These are phyloP conservation scores for Eucalyptus shirleyi DNA, from an alignment of 345 rosid genomes.

Conservation along the genomic window DNA sequence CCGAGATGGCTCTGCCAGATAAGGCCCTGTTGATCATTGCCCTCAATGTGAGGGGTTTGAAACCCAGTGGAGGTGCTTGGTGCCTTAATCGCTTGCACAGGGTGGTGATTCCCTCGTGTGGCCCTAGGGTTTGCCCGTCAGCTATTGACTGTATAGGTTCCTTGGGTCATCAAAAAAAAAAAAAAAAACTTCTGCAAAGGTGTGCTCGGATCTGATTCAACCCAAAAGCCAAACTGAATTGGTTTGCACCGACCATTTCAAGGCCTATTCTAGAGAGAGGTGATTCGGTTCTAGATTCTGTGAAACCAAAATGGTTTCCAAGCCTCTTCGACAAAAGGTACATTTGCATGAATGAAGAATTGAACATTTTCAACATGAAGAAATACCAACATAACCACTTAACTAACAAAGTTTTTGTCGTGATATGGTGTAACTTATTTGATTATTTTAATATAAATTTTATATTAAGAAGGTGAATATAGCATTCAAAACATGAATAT, in stretches of 20 bases:
- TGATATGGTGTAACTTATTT: background rate
- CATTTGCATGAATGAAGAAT: background rate
- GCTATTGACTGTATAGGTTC: too few species aligned
- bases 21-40: too few species aligned
- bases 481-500: background rate
- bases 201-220: background rate
- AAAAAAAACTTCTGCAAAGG: background rate
- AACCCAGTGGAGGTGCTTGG: too few species aligned
- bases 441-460: background rate
- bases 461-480: background rate
- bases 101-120: too few species aligned
- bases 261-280: background rate
- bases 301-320: background rate
- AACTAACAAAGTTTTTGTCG: background rate
- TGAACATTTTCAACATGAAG: background rate
- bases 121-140: too few species aligned
- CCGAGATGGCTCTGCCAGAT: too few species aligned
- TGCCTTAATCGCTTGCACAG: too few species aligned
- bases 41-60: too few species aligned
- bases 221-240: background rate
- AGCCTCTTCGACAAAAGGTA: background rate
- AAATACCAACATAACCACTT: background rate
- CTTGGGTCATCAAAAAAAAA: too few species aligned
- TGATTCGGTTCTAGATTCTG: rapidly evolving
- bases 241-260: too few species aligned